A percentile compares a stretch with the other conserved stretches of the same genome.
Evolutionary conservation across 129 eudicot species (phyloP).

Genomic region (Pseudognaphalium luteoalbum): DNA sequence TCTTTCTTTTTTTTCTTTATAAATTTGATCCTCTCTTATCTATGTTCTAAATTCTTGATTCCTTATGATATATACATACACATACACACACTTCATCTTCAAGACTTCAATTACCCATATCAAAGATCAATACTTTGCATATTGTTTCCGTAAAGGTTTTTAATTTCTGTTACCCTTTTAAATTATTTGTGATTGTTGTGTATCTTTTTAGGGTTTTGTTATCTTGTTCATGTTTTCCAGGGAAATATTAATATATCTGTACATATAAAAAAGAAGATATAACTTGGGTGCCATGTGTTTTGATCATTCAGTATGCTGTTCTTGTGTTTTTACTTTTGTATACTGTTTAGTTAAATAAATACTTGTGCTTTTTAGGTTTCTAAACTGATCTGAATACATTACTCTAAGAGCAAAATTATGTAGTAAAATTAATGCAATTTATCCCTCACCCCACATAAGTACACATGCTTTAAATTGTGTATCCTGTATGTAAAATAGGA

Average conservation of each 20-base stretch:
- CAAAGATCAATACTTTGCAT: not conserved
- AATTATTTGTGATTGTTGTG: not conserved
- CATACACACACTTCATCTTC: not conserved
- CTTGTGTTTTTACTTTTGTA: not conserved
- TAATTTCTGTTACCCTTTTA: not conserved
- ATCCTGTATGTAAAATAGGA: conserved; percentile 19
- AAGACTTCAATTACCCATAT: conserved; percentile 3
- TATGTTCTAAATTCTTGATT: conserved; percentile 12
- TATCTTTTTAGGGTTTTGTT: not conserved
- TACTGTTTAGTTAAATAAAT: not conserved
- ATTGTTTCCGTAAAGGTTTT: conserved; percentile 5
- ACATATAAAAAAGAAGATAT: conserved; percentile 6
- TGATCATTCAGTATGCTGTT: conserved; percentile 16
- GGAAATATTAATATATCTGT: not conserved
- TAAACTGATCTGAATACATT: conserved; percentile 16
- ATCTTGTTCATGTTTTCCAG: conserved; percentile 4
- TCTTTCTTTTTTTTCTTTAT: not conserved
- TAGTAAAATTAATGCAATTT: conserved; percentile 13
- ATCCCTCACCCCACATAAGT: not conserved
- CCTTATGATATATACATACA: not conserved
- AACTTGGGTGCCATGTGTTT: not conserved
- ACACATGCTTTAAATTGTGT: conserved; percentile 18
- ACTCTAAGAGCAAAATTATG: not conserved
- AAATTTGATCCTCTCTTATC: not conserved
- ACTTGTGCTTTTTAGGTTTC: not conserved